phyloP scores from a whole-genome alignment of 148 eudicot genomes.

The Fallopia convolvulus region DNA sequence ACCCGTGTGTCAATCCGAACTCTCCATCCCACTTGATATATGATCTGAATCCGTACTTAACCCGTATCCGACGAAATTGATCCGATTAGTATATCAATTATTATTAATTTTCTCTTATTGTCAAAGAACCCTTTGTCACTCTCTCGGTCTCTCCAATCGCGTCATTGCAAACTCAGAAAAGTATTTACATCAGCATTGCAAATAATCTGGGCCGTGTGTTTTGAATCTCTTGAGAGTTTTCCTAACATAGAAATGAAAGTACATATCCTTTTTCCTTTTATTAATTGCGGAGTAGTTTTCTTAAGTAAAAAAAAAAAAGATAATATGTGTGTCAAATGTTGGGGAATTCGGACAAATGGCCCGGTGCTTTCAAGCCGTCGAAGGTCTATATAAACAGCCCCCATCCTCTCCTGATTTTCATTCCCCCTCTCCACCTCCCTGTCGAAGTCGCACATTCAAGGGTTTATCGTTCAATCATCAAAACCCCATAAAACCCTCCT shows the following conservation, averaged over 20 bases:
- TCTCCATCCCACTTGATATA: too few species aligned
- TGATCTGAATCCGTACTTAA: too few species aligned
- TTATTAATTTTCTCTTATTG: too few species aligned
- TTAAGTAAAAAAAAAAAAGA: background rate
- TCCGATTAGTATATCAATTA: too few species aligned
- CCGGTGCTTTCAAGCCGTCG: background rate
- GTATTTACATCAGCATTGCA: background rate
- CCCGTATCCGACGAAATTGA: too few species aligned
- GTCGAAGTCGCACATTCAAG: background rate
- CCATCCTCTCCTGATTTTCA: background rate
- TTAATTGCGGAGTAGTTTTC: background rate
- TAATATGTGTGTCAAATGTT: background rate
- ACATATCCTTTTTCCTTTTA: background rate
- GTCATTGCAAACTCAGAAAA: background rate
- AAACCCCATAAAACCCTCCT: background rate
- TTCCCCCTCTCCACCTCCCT: background rate
- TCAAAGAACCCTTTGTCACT: background rate
- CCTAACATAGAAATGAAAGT: background rate
- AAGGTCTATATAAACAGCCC: conserved; percentile 1
- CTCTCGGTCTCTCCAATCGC: background rate
- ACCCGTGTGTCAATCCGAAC: too few species aligned
- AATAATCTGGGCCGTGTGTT: background rate
- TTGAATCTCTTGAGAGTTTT: background rate
- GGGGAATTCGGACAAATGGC: background rate
- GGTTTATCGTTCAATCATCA: conserved; percentile 6